phyloP scores from a whole-genome alignment of 1,284 basidiomycete species.

The Butyriboletus appendiculatus region DNA sequence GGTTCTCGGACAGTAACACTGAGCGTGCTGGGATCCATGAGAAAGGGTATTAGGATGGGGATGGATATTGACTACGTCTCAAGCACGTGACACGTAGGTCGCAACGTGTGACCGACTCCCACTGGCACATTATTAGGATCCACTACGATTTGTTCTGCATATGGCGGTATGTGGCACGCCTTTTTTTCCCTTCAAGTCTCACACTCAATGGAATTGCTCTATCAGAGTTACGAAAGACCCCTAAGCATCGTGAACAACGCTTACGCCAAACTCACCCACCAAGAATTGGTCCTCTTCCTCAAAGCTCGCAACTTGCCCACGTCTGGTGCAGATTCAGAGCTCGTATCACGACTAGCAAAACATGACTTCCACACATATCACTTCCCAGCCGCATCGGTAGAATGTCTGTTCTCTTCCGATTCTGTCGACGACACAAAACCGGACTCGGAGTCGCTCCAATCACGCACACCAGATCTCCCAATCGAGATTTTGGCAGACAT shows the following conservation, averaged over 20 bases:
- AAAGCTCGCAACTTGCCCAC: conserved; percentile 65
- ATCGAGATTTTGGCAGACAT: conserved; percentile 76
- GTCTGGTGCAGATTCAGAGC: conserved; percentile 58
- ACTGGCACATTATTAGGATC: conserved; percentile 2
- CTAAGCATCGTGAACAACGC: conserved; percentile 39
- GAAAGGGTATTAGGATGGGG: too few relatives aligned
- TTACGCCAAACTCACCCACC: conserved; percentile 64
- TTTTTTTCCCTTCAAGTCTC: conserved; percentile 5
- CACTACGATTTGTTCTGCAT: conserved; percentile 10
- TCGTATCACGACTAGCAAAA: conserved; percentile 66
- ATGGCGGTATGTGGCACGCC: conserved; percentile 30
- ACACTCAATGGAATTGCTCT: conserved; percentile 8
- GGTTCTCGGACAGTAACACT: background rate
- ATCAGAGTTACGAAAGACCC: conserved; percentile 26
- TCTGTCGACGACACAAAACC: conserved; percentile 20
- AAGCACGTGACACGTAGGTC: conserved; percentile 4
- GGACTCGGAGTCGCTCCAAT: conserved; percentile 23
- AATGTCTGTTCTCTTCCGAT: conserved; percentile 24
- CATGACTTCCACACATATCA: conserved; percentile 73
- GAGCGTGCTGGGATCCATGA: background rate
- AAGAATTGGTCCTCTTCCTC: conserved; percentile 73
- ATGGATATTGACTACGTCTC: background rate
- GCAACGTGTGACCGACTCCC: background rate
- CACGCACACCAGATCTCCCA: conserved; percentile 59
- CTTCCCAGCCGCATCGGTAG: conserved; percentile 43